Base-by-base conservation (phyloP, 202 grass and related monocot species). In the Thinopyrum obtusiflorum region DNA sequence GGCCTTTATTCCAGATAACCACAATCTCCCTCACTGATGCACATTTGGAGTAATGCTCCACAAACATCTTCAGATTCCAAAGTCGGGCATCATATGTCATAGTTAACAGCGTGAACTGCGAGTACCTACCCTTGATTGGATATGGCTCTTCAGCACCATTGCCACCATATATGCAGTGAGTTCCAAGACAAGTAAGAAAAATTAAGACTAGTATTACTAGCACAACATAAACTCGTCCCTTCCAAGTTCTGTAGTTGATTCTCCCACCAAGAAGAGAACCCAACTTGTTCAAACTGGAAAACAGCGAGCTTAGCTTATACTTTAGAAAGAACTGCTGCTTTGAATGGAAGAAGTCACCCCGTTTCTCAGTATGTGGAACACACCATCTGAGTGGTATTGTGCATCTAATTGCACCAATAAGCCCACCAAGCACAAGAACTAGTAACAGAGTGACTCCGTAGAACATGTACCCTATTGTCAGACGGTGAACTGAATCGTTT, bases 1-100 rank as follows among this genome's bases (percentile, higher is more conserved):
- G 65, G 40, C 96, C 96, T 84, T 89, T 95, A 46, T 96, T 98
- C 93, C 96, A 98, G 32, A 98, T 85, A 59, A 98, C 93, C 46
- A 98, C 37, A 67, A 96, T 98, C 82, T 98, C 93, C 60, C 68
- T 85, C 39, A 98, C 96, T 0, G 96, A 98, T 42, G 93, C 79
- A 69, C 96, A 98, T 64, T 91, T 94, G 6, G 96, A 98, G 82
- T 98, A 98, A 87, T 98, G 93, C 80, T 92, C 86, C 76, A 95
- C 68, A 64, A 92, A 94, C 89, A 91, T 96, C 89, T 96, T 96
- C 76, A 98, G 70, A 85, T 94, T 98, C 93, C 91, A 95, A 76
- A 96, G 83, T 2, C 96, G 89, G 17, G 93, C 89, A 73, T 98
- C 93, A 72, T 96, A 95, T 57, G 91, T 98, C 93, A 96, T 98